Evolutionary conservation across 805 yeast species (phyloP), one percentile per base, ranked within the genome.

Genomic region (Zygosaccharomyces gambellarensis): DNA sequence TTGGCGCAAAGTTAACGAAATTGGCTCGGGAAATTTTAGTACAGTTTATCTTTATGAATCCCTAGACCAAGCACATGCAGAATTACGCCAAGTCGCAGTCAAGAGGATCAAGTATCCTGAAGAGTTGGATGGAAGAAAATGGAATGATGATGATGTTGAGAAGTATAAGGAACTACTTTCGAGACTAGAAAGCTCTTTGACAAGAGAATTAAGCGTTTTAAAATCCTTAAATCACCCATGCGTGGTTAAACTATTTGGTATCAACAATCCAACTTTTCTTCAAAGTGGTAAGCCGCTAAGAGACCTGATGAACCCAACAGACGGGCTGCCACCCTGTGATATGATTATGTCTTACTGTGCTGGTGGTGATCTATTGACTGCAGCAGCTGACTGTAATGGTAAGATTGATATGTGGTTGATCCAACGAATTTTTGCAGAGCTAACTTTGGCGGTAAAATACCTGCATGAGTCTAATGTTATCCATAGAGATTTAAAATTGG

Each of bases 401-500:
- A 56, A 69, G 40, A 50, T 88, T 47, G 62, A 73, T 19, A 72
- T 83, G 58, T 59, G 66, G 39, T 69, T 85, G 7, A 70, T 86
- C 2, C 73, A 80, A 49, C 73, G 87, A 25, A 70, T 90, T 0
- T 85, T 86, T 54, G 77, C 83, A 6, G 96, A 94, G 65, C 60
- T 87, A 1, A 78, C 81, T 3, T 64, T 76, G 9, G 92, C 96
- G 0, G 81, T 90, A 2, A 71, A 75, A 22, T 89, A 85, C 62
- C 69, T 92, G 46, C 99, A 94, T 65, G 59, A 64, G 3, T 70
- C 78, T 48, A 68, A 77, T 51, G 79, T 90, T 25, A 87, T 90
- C 7, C 99, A 94, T 68, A 80, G 98, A 51, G 99, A 94, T 62
- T 78, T 94, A 57, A 94, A 94, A 70, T 73, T 92, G 40, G 99